Conservation (phyloP, 371 early-diverging fungal genomes). For the Umbelopsis sp. region DNA sequence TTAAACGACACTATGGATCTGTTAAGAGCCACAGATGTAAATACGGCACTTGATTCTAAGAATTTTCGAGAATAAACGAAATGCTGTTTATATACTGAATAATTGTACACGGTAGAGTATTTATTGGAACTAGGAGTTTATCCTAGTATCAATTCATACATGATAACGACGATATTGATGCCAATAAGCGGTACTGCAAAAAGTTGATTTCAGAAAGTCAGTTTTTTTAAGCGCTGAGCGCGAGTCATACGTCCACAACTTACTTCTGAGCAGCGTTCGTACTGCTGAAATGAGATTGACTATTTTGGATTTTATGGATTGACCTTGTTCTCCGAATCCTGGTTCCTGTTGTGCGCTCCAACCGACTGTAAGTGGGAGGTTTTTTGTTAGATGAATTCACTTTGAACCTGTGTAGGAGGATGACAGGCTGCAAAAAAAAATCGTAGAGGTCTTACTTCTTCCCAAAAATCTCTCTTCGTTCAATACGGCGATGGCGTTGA, state of each 20-base stretch:
- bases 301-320: conserved; percentile 79
- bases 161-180: conserved; percentile 82
- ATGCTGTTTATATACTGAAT: neutral
- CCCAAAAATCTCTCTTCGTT: conserved; percentile 96
- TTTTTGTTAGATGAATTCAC: neutral
- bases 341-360: conserved; percentile 69
- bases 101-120: neutral
- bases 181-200: conserved; percentile 82
- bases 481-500: conserved; percentile 92
- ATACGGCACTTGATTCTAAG: too few relatives aligned
- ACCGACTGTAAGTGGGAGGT: conserved; percentile 52
- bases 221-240: neutral
- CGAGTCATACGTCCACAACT: conserved; percentile 25
- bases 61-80: neutral
- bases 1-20: neutral
- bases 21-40: neutral
- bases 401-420: neutral
- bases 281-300: conserved; percentile 91
- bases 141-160: conserved; percentile 84
- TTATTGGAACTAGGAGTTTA: conserved; percentile 34
- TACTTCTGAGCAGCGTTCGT: conserved; percentile 90
- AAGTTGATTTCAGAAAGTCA: neutral
- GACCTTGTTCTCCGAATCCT: conserved; percentile 68
- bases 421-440: neutral
- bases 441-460: conserved; percentile 68